Evolutionary conservation across 768 basidiomycete genomes (phyloP), one percentile per base, ranked within the genome.

Genomic region (Mycena rebaudengoi): DNA sequence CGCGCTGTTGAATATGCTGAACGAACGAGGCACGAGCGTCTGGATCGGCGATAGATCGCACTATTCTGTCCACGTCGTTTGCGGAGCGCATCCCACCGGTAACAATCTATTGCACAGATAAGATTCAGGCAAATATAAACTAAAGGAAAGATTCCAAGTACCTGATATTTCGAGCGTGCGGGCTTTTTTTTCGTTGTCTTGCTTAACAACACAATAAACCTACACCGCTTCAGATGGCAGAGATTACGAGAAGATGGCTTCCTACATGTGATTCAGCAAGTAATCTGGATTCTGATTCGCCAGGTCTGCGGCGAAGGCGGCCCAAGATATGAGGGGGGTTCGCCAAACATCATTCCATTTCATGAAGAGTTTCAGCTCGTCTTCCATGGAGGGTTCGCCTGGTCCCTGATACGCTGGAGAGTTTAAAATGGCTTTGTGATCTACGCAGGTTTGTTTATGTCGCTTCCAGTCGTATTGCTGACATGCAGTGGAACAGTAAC

Each of bases 261-360:
- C 35, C 12, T 25, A 59, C 57, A 37, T 41, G 35, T 50, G 57
- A 46, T n/a, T 41, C 6, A 50, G 48, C 6, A 59, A 40, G 21
- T 57, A 57, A 0, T 13, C 55, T 4, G 55, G 25, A 18, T 23
- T 25, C 25, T 57, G 55, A 25, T 46, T 46, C 16, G 45, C 44
- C 11, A 57, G 16, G 25, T 57, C 35, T 12, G 55, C 55, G 39
- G 54, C 44, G 28, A 56, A 45, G n/a, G 43, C 54, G 23, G 30
- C 55, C 55, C 55, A 57, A 7, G 33, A 32, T 4, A 57, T 10
- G 33, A 57, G 32, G 44, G 55, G 33, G 55, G 28, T 28, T 46
- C 44, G 33, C 55, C 55, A 57, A 8, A 18, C 23, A 46, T 46
- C 44, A 28, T 46, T 32, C 48, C 57, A 59, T 43, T 59, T 59